Conservation (phyloP, 1,139 yeast genomes). For the Suhomyces yuchorum region DNA sequence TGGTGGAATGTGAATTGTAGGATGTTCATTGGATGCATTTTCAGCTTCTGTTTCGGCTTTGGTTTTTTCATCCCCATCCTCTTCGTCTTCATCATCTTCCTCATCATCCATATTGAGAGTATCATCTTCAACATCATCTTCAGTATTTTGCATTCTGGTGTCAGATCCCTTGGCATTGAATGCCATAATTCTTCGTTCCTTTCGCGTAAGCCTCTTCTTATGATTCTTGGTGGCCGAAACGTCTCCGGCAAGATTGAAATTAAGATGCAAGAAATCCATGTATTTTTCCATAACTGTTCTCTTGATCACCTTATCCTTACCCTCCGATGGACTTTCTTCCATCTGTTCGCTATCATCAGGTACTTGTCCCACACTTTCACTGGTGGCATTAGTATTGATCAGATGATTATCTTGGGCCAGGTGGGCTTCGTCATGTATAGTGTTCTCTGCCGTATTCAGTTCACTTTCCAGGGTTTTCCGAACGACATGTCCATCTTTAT, state of each 20-base stretch:
- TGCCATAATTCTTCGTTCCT: slow-evolving; percentile 27
- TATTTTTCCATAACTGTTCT: slow-evolving; percentile 16
- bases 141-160: slow-evolving; percentile 2
- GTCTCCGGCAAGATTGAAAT: slow-evolving; percentile 13
- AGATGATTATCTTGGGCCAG: slow-evolving; percentile 7
- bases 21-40: slow-evolving; percentile 1
- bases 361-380: slow-evolving; percentile 16
- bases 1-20: slow-evolving; percentile 40
- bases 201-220: slow-evolving; percentile 21
- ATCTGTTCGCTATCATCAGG: slow-evolving; percentile 15
- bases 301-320: slow-evolving; percentile 6
- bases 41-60: not conserved
- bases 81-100: not conserved
- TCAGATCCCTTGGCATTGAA: slow-evolving; percentile 31
- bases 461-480: not conserved
- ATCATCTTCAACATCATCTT: slow-evolving; percentile 10
- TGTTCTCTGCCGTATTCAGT: not conserved
- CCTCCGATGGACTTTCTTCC: slow-evolving; percentile 8
- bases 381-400: slow-evolving; percentile 6
- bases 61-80: not conserved
- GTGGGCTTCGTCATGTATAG: not conserved
- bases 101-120: not conserved
- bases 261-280: slow-evolving; percentile 25
- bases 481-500: not conserved
- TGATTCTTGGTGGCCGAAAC: slow-evolving; percentile 8